Evolutionary conservation across 768 basidiomycete species (phyloP).

Genomic region (Psilocybe sp.): DNA sequence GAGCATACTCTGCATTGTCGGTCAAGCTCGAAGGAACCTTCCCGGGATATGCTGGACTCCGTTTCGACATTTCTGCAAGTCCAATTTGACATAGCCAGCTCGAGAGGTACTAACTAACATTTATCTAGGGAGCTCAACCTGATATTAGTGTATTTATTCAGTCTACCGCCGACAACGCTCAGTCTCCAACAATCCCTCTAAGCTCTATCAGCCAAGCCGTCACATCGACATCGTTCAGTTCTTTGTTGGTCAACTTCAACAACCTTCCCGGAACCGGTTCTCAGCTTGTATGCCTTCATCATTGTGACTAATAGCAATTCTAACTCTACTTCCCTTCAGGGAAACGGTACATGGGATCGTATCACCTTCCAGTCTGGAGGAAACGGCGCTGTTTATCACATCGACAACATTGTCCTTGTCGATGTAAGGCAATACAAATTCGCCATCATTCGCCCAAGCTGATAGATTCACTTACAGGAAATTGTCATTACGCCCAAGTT

Average conservation of each 20-base stretch:
- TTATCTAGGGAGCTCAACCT: conserved; percentile 39
- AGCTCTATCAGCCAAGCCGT: conserved; percentile 38
- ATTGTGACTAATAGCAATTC: not conserved
- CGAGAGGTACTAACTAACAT: not conserved
- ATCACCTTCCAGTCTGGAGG: conserved; percentile 45
- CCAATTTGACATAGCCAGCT: not conserved
- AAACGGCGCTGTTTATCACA: conserved; percentile 46
- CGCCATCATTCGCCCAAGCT: not conserved
- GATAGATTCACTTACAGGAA: conserved; percentile 18
- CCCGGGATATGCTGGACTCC: conserved; percentile 41
- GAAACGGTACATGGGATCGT: conserved; percentile 45
- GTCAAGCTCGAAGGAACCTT: conserved; percentile 41
- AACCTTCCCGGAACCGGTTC: conserved; percentile 39
- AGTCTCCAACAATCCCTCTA: conserved; percentile 38
- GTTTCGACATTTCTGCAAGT: conserved; percentile 48
- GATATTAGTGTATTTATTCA: conserved; percentile 41
- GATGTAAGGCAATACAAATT: conserved; percentile 22
- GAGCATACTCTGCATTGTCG: conserved; percentile 43
- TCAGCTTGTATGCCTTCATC: conserved; percentile 26
- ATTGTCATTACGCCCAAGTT: conserved; percentile 46
- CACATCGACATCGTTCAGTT: conserved; percentile 35
- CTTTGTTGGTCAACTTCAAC: conserved; percentile 46
- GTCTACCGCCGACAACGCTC: conserved; percentile 33
- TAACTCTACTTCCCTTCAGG: conserved; percentile 17
- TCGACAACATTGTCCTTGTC: conserved; percentile 49